Percentiles rank a stretch among this genome's conserved stretches.
These are phyloP conservation scores for Abortiporus biennis DNA, from an alignment of 1,284 basidiomycete species.

Conservation along the genomic window DNA sequence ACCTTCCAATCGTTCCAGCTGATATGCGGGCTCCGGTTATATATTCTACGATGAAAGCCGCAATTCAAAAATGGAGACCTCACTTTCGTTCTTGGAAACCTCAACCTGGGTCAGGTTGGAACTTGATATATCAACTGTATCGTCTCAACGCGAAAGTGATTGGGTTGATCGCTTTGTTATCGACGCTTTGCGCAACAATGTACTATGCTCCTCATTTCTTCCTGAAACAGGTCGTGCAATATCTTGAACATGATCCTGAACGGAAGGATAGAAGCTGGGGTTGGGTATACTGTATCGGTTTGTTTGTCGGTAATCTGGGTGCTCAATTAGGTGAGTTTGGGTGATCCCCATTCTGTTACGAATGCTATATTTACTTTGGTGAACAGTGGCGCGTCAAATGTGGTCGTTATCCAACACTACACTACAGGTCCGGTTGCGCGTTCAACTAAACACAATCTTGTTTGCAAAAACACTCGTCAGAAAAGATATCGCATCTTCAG, in stretches of 20 bases:
- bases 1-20: slow-evolving; percentile 73
- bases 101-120: slow-evolving; percentile 52
- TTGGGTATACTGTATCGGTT: slow-evolving; percentile 64
- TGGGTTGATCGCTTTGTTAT: slow-evolving; percentile 44
- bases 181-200: slow-evolving; percentile 54
- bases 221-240: slow-evolving; percentile 62
- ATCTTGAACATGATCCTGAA: slow-evolving; percentile 61
- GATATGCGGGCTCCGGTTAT: slow-evolving; percentile 60
- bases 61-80: slow-evolving; percentile 33
- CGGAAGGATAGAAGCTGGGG: slow-evolving; percentile 60
- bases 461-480: slow-evolving; percentile 88
- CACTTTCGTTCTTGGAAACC: slow-evolving; percentile 40
- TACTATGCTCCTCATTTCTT: slow-evolving; percentile 82
- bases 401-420: slow-evolving; percentile 72
- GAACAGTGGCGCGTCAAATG: slow-evolving; percentile 43
- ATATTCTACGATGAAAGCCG: slow-evolving; percentile 32
- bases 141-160: slow-evolving; percentile 45
- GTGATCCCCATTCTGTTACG: neutral
- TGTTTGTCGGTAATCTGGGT: slow-evolving; percentile 68
- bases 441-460: slow-evolving; percentile 82
- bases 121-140: slow-evolving; percentile 51
- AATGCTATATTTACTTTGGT: neutral
- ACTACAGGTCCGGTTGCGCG: slow-evolving; percentile 65
- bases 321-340: slow-evolving; percentile 51
- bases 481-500: slow-evolving; percentile 73